phyloP scores from a whole-genome alignment of 2,329 filamentous ascomycete species.

The Berkeleyomyces rouxiae region DNA sequence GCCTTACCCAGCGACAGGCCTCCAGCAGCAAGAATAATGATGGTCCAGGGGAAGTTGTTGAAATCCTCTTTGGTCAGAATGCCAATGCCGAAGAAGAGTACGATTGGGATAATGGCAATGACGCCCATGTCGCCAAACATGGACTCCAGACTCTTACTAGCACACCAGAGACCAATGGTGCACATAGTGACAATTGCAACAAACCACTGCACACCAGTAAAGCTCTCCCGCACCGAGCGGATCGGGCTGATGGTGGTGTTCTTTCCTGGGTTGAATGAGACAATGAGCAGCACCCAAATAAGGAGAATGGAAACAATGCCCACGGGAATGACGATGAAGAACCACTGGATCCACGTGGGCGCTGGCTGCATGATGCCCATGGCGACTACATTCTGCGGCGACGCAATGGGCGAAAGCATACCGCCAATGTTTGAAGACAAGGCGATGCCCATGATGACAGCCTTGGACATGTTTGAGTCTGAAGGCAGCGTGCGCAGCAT shows the following conservation, averaged over 20 bases:
- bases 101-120: slow-evolving; percentile 87
- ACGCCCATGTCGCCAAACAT: slow-evolving; percentile 97
- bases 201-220: slow-evolving; percentile 83
- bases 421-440: slow-evolving; percentile 91
- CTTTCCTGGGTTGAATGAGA: slow-evolving; percentile 69
- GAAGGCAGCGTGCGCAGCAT: slow-evolving; percentile 84
- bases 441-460: slow-evolving; percentile 86
- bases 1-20: slow-evolving; percentile 85
- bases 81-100: slow-evolving; percentile 90
- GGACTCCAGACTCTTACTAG: slow-evolving; percentile 70
- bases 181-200: slow-evolving; percentile 66
- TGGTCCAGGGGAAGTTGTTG: slow-evolving; percentile 99
- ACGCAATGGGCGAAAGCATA: slow-evolving; percentile 91
- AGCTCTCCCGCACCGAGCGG: slow-evolving; percentile 71
- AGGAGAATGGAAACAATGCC: slow-evolving; percentile 74
- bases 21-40: slow-evolving; percentile 92
- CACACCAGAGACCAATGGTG: slow-evolving; percentile 86
- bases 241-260: slow-evolving; percentile 86
- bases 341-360: slow-evolving; percentile 91
- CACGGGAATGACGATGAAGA: slow-evolving; percentile 87
- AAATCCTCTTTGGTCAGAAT: slow-evolving; percentile 98
- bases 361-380: slow-evolving; percentile 87
- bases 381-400: slow-evolving; percentile 92
- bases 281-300: slow-evolving; percentile 76
- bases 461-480: slow-evolving; percentile 86